Evolutionary conservation across 2,329 filamentous ascomycete species (phyloP).

Genomic region (Microsporum ferrugineum): DNA sequence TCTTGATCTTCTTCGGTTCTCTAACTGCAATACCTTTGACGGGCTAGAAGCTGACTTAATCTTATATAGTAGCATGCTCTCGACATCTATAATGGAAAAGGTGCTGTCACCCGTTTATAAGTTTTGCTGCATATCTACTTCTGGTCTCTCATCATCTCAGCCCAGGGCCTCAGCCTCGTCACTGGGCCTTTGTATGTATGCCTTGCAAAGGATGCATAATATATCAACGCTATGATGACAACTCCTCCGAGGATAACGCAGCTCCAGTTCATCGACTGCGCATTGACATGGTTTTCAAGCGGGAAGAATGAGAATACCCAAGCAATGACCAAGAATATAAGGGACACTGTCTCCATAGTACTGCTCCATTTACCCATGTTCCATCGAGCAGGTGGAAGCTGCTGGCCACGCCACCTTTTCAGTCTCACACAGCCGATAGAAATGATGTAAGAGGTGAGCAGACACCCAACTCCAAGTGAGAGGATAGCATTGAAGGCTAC

Average conservation of each 20-base stretch:
- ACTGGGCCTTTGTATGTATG: not conserved
- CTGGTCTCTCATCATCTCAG: not conserved
- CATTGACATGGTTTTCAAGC: slow-evolving; percentile 21
- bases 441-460: slow-evolving; percentile 30
- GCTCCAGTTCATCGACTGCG: slow-evolving; percentile 39
- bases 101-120: too few relatives aligned
- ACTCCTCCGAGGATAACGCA: slow-evolving; percentile 35
- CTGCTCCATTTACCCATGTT: slow-evolving; percentile 30
- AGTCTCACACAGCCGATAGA: slow-evolving; percentile 37
- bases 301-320: slow-evolving; percentile 39
- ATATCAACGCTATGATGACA: slow-evolving; percentile 23
- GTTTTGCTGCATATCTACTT: not conserved
- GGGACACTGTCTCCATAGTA: not conserved
- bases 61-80: too few relatives aligned
- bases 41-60: too few relatives aligned
- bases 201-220: not conserved
- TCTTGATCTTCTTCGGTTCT: too few relatives aligned
- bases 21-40: too few relatives aligned
- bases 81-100: too few relatives aligned
- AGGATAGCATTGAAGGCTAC: slow-evolving; percentile 34
- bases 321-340: slow-evolving; percentile 27
- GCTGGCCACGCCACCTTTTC: slow-evolving; percentile 33
- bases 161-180: not conserved
- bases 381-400: slow-evolving; percentile 35
- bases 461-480: slow-evolving; percentile 1